Conservation (phyloP, 306 rosid species). For the Gillenia trifoliata region DNA sequence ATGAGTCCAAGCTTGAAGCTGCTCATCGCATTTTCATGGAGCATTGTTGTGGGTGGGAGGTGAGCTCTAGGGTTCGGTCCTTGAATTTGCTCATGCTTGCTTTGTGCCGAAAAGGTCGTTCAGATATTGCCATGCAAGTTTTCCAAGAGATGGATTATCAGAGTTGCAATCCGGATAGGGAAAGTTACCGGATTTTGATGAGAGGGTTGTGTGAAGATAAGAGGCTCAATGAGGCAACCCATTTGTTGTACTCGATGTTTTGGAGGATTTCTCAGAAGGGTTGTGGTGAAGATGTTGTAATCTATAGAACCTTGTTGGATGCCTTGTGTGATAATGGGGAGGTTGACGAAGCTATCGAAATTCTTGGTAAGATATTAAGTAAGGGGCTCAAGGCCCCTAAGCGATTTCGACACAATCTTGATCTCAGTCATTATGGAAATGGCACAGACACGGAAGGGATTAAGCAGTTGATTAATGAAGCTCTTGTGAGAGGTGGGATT, state of each 20-base stretch:
- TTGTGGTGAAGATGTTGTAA: constrained; percentile 37
- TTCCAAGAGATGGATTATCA: constrained; percentile 43
- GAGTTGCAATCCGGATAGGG: constrained; percentile 31
- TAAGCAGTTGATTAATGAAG: constrained; percentile 26
- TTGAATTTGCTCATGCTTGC: constrained; percentile 37
- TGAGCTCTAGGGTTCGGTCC: constrained; percentile 31
- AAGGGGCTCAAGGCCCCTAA: constrained; percentile 40
- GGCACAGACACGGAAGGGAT: constrained; percentile 7
- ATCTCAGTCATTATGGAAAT: constrained; percentile 10
- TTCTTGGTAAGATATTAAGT: constrained; percentile 42
- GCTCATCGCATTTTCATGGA: constrained; percentile 32
- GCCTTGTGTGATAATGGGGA: constrained; percentile 34
- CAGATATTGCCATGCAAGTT: constrained; percentile 35
- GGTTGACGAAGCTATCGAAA: constrained; percentile 33
- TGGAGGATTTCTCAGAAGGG: constrained; percentile 49
- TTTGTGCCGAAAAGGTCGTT: constrained; percentile 25
- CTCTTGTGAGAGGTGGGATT: constrained; percentile 37
- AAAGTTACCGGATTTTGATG: constrained; percentile 40
- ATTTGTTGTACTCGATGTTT: constrained; percentile 46
- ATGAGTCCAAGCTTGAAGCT: constrained; percentile 31
- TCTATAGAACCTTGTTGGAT: constrained; percentile 33
- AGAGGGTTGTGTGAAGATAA: constrained; percentile 36
- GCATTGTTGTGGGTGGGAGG: constrained; percentile 33
- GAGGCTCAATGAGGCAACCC: constrained; percentile 36
- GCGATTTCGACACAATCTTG: constrained; percentile 10